These are phyloP conservation scores for Penicillium thymicola DNA, from an alignment of 2,329 filamentous ascomycete genomes.

Conservation along the genomic window DNA sequence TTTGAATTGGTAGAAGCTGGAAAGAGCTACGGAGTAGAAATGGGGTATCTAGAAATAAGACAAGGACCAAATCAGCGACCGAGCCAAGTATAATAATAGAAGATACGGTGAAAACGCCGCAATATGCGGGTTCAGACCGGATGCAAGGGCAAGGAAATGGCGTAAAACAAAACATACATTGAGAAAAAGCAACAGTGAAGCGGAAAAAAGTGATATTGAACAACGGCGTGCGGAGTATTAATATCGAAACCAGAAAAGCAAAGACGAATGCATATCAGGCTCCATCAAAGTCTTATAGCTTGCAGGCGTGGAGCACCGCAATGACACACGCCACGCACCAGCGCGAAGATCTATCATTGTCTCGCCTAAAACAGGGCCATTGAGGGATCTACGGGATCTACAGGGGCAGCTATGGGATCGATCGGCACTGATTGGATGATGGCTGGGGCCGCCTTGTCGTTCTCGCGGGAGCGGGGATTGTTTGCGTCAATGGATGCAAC, in stretches of 20 bases:
- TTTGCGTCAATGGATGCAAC: not conserved
- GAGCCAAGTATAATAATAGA: not conserved
- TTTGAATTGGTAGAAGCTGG: not conserved
- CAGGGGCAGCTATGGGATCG: slow-evolving; percentile 2
- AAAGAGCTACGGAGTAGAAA: not conserved
- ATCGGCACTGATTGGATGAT: slow-evolving; percentile 1
- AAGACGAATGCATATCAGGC: not conserved
- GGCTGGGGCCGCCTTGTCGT: not conserved
- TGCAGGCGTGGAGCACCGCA: not conserved
- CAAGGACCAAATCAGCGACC: not conserved
- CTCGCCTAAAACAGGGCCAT: not conserved
- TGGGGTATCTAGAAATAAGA: not conserved
- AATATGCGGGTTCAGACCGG: not conserved
- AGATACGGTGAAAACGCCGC: not conserved
- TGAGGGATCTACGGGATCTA: slow-evolving; percentile 10
- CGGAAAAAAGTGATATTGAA: not conserved
- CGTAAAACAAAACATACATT: not conserved
- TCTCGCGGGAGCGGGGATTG: not conserved
- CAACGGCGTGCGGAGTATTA: not conserved
- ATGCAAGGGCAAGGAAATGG: slow-evolving; percentile 1
- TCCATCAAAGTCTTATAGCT: slow-evolving; percentile 6
- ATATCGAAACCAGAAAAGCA: not conserved
- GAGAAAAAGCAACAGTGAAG: not conserved
- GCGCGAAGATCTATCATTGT: slow-evolving; percentile 1
- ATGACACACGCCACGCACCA: not conserved